These are phyloP conservation scores for Aspergillus sp. DNA, from an alignment of 2,329 filamentous ascomycete genomes.

Conservation along the genomic window DNA sequence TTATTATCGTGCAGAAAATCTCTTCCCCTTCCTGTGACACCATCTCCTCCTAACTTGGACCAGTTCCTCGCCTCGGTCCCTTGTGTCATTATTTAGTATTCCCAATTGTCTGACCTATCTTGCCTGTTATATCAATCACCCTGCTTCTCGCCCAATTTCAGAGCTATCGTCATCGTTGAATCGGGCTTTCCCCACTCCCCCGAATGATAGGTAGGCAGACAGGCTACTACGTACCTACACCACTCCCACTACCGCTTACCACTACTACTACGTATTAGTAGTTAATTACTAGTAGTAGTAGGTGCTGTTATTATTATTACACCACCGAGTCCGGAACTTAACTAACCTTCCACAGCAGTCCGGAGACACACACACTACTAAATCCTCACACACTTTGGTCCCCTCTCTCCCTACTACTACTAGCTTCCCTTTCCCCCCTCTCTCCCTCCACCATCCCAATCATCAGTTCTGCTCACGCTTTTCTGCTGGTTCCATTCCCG, in stretches of 20 bases:
- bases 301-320: background rate
- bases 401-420: no score
- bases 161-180: conserved; percentile 11
- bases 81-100: background rate
- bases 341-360: background rate
- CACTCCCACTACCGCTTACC: conserved; percentile 5
- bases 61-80: background rate
- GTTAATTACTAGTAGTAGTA: background rate
- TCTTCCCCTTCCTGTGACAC: conserved; percentile 10
- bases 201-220: conserved; percentile 4
- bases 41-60: background rate
- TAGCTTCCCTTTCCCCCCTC: conserved; percentile 13
- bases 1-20: background rate
- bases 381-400: background rate
- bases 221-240: no score
- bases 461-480: background rate
- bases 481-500: conserved; percentile 17
- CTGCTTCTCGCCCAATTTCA: background rate
- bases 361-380: background rate
- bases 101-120: background rate
- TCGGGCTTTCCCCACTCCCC: conserved; percentile 8
- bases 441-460: background rate
- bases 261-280: background rate
- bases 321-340: background rate
- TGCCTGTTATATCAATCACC: background rate